phyloP scores from a whole-genome alignment of 2,329 filamentous ascomycete species.

The Didymella sp. region DNA sequence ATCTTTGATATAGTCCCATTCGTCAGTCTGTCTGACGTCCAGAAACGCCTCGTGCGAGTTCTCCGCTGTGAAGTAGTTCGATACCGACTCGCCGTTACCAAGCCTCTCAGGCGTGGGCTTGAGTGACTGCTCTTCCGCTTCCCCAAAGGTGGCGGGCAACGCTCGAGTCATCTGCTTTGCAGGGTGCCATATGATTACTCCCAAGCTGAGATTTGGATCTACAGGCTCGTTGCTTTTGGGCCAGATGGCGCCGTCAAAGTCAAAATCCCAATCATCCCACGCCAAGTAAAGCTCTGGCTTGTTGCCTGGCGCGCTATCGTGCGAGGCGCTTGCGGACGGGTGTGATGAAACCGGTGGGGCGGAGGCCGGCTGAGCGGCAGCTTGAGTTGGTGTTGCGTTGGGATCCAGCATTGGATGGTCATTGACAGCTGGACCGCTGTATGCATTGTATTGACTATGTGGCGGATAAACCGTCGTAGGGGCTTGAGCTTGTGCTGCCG shows the following conservation, averaged over 20 bases:
- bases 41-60: slow-evolving; percentile 54
- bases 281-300: slow-evolving; percentile 45
- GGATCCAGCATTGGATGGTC: slow-evolving; percentile 27
- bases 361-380: slow-evolving; percentile 30
- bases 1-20: slow-evolving; percentile 58
- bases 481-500: slow-evolving; percentile 19
- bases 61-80: slow-evolving; percentile 56
- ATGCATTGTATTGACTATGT: slow-evolving; percentile 26
- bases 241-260: slow-evolving; percentile 55
- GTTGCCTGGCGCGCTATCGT: slow-evolving; percentile 27
- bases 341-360: slow-evolving; percentile 19
- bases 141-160: slow-evolving; percentile 52
- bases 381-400: slow-evolving; percentile 40
- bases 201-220: slow-evolving; percentile 54
- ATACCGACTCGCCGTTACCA: slow-evolving; percentile 56
- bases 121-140: slow-evolving; percentile 54
- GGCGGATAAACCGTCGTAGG: slow-evolving; percentile 27
- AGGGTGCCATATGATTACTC: slow-evolving; percentile 55
- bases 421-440: slow-evolving; percentile 20
- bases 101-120: slow-evolving; percentile 48
- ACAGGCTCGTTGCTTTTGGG: slow-evolving; percentile 55
- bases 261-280: slow-evolving; percentile 53
- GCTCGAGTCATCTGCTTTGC: slow-evolving; percentile 53
- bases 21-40: slow-evolving; percentile 58
- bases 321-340: slow-evolving; percentile 26